phyloP scores from a whole-genome alignment of 2,329 filamentous ascomycete genomes.

The Fusarium sp. region DNA sequence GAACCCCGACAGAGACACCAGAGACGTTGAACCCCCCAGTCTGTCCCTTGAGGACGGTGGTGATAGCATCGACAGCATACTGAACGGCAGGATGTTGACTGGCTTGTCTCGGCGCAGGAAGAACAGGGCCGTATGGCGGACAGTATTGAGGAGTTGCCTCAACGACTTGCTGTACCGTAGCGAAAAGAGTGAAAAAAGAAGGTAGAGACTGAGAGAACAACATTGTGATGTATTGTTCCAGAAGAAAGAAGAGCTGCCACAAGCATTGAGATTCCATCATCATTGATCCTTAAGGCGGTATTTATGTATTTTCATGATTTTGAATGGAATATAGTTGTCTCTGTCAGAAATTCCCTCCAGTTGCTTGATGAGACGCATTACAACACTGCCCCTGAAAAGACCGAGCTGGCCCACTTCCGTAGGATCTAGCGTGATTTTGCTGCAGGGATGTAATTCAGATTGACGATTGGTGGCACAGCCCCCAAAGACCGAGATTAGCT shows the following conservation, averaged over 20 bases:
- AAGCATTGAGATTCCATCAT: rapidly evolving
- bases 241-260: rapidly evolving
- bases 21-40: neutral
- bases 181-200: neutral
- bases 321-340: too few species aligned
- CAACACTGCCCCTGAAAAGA: neutral
- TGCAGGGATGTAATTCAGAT: neutral
- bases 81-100: neutral
- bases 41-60: neutral
- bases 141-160: neutral
- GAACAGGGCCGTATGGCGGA: conserved; percentile 7
- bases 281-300: rapidly evolving
- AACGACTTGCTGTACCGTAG: neutral
- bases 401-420: neutral
- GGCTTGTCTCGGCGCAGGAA: neutral
- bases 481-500: neutral
- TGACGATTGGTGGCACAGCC: neutral
- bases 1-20: conserved; percentile 1
- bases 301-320: neutral
- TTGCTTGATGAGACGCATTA: too few species aligned
- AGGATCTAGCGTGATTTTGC: neutral
- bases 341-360: neutral
- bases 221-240: neutral
- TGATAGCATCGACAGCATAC: neutral
- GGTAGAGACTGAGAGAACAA: neutral